These are phyloP conservation scores for Amanita inopinata DNA, from an alignment of 768 basidiomycete genomes.

Conservation along the genomic window DNA sequence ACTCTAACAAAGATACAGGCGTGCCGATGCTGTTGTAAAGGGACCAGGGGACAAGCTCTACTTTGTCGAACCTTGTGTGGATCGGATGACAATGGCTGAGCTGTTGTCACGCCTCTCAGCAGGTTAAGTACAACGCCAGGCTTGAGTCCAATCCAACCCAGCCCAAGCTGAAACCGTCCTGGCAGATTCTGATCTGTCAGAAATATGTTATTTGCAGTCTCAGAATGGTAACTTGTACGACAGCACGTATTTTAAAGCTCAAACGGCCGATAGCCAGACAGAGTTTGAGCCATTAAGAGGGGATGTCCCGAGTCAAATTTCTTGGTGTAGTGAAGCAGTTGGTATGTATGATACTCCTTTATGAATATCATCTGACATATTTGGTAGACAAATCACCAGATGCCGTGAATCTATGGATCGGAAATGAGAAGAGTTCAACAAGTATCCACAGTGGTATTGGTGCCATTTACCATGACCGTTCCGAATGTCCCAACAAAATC, in stretches of 20 bases:
- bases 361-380: not conserved
- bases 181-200: slow-evolving; percentile 8
- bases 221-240: slow-evolving; percentile 87
- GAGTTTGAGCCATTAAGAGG: slow-evolving; percentile 54
- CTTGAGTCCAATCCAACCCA: no score
- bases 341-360: slow-evolving; percentile 34
- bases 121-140: slow-evolving; percentile 17
- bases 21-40: slow-evolving; percentile 63
- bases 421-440: slow-evolving; percentile 65
- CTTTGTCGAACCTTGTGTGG: slow-evolving; percentile 67
- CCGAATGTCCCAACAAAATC: not conserved
- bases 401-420: slow-evolving; percentile 92
- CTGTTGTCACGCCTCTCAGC: slow-evolving; percentile 30
- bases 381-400: slow-evolving; percentile 56
- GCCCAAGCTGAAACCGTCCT: not conserved
- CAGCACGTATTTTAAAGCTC: slow-evolving; percentile 26
- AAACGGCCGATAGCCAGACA: slow-evolving; percentile 24
- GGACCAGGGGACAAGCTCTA: slow-evolving; percentile 46
- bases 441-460: slow-evolving; percentile 75
- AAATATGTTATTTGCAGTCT: slow-evolving; percentile 73
- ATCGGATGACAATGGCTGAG: slow-evolving; percentile 55
- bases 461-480: not conserved
- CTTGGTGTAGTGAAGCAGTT: slow-evolving; percentile 71
- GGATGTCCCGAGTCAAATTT: slow-evolving; percentile 61
- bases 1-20: slow-evolving; percentile 26